Evolutionary conservation across 192 early-diverging fungal species (phyloP).

Genomic region (Coemansia sp.): DNA sequence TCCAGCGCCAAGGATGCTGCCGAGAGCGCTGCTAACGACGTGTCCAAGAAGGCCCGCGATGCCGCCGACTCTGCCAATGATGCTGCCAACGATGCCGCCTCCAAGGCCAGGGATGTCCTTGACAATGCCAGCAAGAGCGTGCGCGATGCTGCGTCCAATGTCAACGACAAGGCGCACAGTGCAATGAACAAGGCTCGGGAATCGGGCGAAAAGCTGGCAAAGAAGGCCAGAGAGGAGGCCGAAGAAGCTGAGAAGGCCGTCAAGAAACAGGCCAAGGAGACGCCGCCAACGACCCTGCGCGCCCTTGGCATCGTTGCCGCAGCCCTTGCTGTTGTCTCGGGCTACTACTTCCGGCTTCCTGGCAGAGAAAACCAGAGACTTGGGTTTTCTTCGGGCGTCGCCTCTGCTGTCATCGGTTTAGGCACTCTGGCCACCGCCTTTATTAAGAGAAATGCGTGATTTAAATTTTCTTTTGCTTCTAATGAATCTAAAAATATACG

Average conservation of each 20-base stretch:
- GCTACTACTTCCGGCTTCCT: slow-evolving; percentile 52
- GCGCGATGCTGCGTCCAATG: slow-evolving; percentile 31
- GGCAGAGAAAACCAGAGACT: slow-evolving; percentile 50
- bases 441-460: slow-evolving; percentile 29
- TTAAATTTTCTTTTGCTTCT: background rate
- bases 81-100: slow-evolving; percentile 21
- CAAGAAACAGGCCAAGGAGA: slow-evolving; percentile 34
- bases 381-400: slow-evolving; percentile 47
- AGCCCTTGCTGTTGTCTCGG: slow-evolving; percentile 39
- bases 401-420: slow-evolving; percentile 47
- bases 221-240: slow-evolving; percentile 43
- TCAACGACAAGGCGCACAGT: slow-evolving; percentile 42
- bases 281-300: slow-evolving; percentile 26
- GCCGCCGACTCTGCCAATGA: slow-evolving; percentile 25
- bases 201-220: slow-evolving; percentile 43
- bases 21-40: slow-evolving; percentile 3
- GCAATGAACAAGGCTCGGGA: slow-evolving; percentile 31
- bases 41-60: slow-evolving; percentile 10
- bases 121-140: slow-evolving; percentile 50
- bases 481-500: no score
- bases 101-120: slow-evolving; percentile 34
- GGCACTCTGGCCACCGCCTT: slow-evolving; percentile 48
- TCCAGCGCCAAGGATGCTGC: slow-evolving; percentile 6
- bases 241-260: slow-evolving; percentile 44
- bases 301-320: slow-evolving; percentile 42